Evolutionary conservation across 306 rosid genomes (phyloP).

Genomic region (Cicer pinnatifidum): DNA sequence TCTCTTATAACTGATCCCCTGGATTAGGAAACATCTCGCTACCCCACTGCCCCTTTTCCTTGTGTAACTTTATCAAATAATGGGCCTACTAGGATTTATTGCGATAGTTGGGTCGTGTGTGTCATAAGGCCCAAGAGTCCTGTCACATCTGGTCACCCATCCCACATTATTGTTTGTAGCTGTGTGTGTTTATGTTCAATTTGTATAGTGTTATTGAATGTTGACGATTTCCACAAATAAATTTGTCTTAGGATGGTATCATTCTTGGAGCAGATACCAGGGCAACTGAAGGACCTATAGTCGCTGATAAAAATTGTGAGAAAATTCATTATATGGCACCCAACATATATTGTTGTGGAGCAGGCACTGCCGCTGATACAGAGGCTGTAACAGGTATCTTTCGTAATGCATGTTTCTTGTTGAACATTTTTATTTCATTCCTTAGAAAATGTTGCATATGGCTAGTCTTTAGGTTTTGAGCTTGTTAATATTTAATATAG

Average conservation of each 20-base stretch:
- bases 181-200: background rate
- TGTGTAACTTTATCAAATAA: too few relatives aligned
- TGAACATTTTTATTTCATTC: conserved; percentile 5
- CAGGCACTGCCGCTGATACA: conserved; percentile 98
- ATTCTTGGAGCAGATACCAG: conserved; percentile 98
- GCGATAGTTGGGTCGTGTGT: too few relatives aligned
- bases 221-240: background rate
- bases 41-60: too few relatives aligned
- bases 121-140: too few relatives aligned
- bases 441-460: conserved; percentile 8
- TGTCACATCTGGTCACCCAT: too few relatives aligned
- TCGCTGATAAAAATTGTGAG: conserved; percentile 90
- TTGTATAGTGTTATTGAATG: conserved; percentile 23
- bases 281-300: conserved; percentile 93
- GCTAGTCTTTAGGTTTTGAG: background rate
- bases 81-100: too few relatives aligned
- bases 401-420: conserved; percentile 11
- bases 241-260: conserved; percentile 73
- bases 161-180: too few relatives aligned
- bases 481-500: conserved; percentile 13
- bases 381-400: conserved; percentile 93
- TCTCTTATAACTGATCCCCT: too few relatives aligned
- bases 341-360: conserved; percentile 94
- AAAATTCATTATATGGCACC: conserved; percentile 98
- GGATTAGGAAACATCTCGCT: too few relatives aligned